phyloP scores from a whole-genome alignment of 805 yeast genomes.

The Yarrowia sp. region DNA sequence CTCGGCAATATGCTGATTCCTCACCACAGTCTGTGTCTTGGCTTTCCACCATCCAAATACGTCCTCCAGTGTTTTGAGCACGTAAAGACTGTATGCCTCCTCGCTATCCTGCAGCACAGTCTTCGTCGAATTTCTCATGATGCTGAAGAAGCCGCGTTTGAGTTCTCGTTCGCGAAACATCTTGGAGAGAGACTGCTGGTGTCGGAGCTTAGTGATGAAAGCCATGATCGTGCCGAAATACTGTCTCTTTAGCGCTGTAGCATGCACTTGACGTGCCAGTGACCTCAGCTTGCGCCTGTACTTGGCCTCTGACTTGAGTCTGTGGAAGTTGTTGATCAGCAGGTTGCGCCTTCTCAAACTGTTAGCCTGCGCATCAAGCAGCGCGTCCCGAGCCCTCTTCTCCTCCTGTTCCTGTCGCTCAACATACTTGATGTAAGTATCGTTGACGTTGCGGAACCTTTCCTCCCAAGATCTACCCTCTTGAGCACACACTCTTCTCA shows the following conservation, averaged over 20 bases:
- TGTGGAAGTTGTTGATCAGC: neutral
- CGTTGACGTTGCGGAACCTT: slow-evolving; percentile 3
- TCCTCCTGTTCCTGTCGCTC: slow-evolving; percentile 2
- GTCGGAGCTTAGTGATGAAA: neutral
- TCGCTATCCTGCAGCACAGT: neutral
- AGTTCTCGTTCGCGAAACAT: neutral
- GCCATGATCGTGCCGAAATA: neutral
- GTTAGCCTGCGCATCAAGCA: neutral
- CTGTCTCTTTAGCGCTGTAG: neutral
- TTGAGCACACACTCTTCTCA: slow-evolving; percentile 8
- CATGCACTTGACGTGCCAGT: neutral
- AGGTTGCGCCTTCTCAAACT: neutral
- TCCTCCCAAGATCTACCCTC: slow-evolving; percentile 16
- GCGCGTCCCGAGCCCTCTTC: neutral
- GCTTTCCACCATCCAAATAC: neutral
- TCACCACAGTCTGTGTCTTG: neutral
- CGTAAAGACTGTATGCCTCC: neutral
- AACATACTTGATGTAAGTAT: slow-evolving; percentile 4
- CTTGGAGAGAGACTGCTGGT: neutral
- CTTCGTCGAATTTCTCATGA: neutral
- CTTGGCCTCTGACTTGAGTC: neutral
- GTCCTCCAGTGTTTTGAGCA: neutral
- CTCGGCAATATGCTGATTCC: neutral
- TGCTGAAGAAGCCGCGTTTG: neutral
- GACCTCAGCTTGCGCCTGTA: slow-evolving; percentile 1